Base-by-base conservation (phyloP, 2,329 filamentous ascomycete species). In the Aspergillus felis region DNA sequence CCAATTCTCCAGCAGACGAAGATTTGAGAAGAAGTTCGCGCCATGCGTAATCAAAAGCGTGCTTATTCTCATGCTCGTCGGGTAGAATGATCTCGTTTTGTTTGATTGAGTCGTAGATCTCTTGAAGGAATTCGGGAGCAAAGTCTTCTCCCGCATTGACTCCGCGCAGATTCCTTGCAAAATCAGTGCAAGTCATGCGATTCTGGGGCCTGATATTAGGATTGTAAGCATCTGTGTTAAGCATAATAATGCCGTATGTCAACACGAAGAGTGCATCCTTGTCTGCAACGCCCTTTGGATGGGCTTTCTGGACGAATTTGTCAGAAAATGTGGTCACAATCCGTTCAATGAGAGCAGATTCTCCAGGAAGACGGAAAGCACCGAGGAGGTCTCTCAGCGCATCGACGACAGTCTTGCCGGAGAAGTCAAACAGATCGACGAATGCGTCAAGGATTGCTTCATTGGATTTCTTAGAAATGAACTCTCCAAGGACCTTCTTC, bases 11-110 rank as follows among this genome's bases (percentile, higher is more conserved):
- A 0, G 91, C 85, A 6, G 86, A 85, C 63, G 90, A 87, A 0
- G 92, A 88, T 77, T 97, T 97, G 62, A 92, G 78, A 44, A 97
- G 78, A 10, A 99, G 79, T 73, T 99, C 94, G 72, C 93, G 93
- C 94, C 94, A 99, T 2, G 94, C 93, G 74, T 96, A 94, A 72
- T 97, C 93, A 70, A 97, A 97, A 1, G 92, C 92, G 76, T 96
- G 89, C 71, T 93, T 90, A 73, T 96, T 97, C 70, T 97, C 92
- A 72, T 97, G 94, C 74, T 99, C 94, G 64, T 97, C 94, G 0
- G 94, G 94, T 24, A 99, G 78, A 62, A 99, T 97, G 61, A 99
- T 99, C 74, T 99, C 94, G 63, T 94, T 91, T 20, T 86, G 86
- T 71, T 89, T 91, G 78, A 99, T 99, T 0, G 91, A 91, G 66